These are phyloP conservation scores for Dactylis glomerata DNA, from an alignment of 176 grass and related monocot species.

Conservation along the genomic window DNA sequence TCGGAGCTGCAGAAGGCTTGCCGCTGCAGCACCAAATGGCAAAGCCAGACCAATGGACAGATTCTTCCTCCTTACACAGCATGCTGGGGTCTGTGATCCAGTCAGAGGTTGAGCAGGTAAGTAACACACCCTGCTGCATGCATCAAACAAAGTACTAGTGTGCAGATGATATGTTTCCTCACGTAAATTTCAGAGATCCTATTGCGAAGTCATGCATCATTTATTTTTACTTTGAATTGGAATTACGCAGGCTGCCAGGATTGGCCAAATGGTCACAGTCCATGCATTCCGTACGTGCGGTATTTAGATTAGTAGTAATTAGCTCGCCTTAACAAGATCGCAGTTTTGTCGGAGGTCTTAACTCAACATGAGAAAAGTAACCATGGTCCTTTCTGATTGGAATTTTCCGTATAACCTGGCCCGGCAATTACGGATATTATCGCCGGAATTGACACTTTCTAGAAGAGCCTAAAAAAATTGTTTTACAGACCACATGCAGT, in stretches of 20 bases:
- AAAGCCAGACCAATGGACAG: conserved; percentile 35
- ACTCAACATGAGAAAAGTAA: not conserved
- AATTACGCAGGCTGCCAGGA: not conserved
- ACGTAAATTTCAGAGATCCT: not conserved
- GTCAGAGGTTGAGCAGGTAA: conserved; percentile 12
- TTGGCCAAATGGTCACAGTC: conserved; percentile 47
- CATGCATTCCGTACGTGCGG: conserved; percentile 12
- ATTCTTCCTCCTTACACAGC: conserved; percentile 33
- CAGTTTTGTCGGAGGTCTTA: conserved; percentile 34
- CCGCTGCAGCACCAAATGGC: conserved; percentile 37
- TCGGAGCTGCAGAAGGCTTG: conserved; percentile 22
- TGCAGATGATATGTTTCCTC: not conserved
- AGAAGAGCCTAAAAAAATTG: not conserved
- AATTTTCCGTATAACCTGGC: not conserved
- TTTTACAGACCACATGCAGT: not conserved
- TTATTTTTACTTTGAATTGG: not conserved
- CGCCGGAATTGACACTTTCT: not conserved
- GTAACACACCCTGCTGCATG: not conserved
- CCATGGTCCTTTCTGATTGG: not conserved
- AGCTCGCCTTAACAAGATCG: not conserved
- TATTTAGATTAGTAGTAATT: not conserved
- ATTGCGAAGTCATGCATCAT: not conserved
- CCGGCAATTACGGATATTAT: not conserved
- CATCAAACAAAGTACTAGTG: no score
- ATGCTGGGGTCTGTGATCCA: conserved; percentile 44